Evolutionary conservation across 2,329 filamentous ascomycete species (phyloP), one percentile per base, ranked within the genome.

Genomic region (Neofusicoccum parvum): DNA sequence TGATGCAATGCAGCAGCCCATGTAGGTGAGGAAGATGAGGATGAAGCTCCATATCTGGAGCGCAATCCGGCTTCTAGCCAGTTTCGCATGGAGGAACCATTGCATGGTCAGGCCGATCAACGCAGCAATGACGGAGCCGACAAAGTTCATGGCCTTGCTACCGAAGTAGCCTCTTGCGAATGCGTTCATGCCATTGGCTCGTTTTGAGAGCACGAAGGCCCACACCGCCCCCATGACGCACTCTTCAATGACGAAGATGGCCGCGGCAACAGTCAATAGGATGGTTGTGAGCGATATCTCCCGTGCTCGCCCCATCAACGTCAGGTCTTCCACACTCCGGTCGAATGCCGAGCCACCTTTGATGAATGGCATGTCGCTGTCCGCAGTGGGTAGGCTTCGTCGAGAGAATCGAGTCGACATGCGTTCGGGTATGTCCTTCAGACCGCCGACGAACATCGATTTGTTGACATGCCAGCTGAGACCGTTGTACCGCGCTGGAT

Each of bases 31-130:
- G 17, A 65, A 62, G 36, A 65, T 32, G n/a, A 65, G 46, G 27
- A 65, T 15, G 27, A 65, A 65, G 27, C 64, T 62, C 64, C 64
- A 65, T 5, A 62, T 12, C 32, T 60, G 53, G 3, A 65, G 37
- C 6, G 64, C 48, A 7, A 62, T 10, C 15, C 48, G 45, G 39
- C 43, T 53, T 27, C 43, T 23, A 3, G 45, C 48, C 36, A 65
- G 39, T n/a, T 62, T 56, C 7, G 32, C 34, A 45, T 60, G 39
- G 15, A 65, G 46, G 5, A 51, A 27, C 45, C 45, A 49, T 20
- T 65, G 64, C 3, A 62, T 32, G 6, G 20, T 53, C 20, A 65
- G 63, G 4, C 51, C 45, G 7, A 65, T 6, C 20, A 51, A 14
- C 6, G 46, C 63, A 10, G 46, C 53, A 23, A 65, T 36, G 11